Conservation (phyloP, 148 eudicot species). For the Amaranthus palmeri region DNA sequence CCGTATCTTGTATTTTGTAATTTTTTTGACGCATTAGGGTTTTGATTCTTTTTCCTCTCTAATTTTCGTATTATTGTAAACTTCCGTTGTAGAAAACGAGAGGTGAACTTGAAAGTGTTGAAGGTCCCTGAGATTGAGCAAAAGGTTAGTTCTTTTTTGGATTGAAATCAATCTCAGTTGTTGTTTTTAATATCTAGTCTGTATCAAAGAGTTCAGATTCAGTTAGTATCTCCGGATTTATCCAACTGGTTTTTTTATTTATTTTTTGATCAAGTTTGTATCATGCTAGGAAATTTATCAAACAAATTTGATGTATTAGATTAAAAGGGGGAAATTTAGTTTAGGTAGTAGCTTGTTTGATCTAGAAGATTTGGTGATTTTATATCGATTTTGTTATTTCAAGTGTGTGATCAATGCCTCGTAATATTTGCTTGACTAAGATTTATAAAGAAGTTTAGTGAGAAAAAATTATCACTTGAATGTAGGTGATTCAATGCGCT, state of each 20-base stretch:
- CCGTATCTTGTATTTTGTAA: neutral
- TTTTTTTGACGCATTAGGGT: neutral
- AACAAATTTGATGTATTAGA: neutral
- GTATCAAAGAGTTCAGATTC: neutral
- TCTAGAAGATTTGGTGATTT: neutral
- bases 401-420: neutral
- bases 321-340: neutral
- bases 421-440: neutral
- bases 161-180: neutral
- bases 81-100: slow-evolving; percentile 63
- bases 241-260: neutral
- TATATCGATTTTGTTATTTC: neutral
- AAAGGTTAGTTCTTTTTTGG: slow-evolving; percentile 45
- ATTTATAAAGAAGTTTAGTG: neutral
- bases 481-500: neutral
- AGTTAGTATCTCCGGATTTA: neutral
- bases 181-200: neutral
- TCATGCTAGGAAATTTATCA: neutral
- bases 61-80: slow-evolving; percentile 10
- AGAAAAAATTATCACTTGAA: neutral
- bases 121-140: slow-evolving; percentile 99
- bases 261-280: neutral
- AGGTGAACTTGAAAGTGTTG: slow-evolving; percentile 98
- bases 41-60: neutral
- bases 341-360: neutral